Conservation (phyloP, 2,329 filamentous ascomycete species). For the Fusarium armeniacum region DNA sequence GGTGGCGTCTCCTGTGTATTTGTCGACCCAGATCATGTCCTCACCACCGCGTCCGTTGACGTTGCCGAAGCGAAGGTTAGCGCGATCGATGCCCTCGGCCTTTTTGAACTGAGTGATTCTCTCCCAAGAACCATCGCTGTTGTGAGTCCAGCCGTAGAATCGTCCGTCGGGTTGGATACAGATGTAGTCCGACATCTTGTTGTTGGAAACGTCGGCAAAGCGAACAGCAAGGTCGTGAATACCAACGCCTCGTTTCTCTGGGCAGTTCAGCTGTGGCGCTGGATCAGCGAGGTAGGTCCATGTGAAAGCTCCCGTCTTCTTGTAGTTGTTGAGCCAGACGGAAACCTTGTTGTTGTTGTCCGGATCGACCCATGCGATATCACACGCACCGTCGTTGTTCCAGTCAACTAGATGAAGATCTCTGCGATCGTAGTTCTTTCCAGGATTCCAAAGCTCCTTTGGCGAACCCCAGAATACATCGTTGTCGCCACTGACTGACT, state of each 20-base stretch:
- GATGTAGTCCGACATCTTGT: conserved; percentile 16
- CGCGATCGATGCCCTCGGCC: conserved; percentile 17
- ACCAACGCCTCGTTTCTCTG: conserved; percentile 5
- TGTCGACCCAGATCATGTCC: conserved; percentile 33
- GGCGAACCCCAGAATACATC: neutral
- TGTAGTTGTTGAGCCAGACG: conserved; percentile 22
- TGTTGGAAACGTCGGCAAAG: conserved; percentile 51
- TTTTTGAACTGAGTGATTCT: conserved; percentile 20
- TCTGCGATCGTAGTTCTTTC: conserved; percentile 2
- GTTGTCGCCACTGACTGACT: neutral
- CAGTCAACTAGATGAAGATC: conserved; percentile 24
- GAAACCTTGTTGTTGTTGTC: conserved; percentile 15
- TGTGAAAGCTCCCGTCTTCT: neutral
- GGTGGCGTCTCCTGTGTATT: conserved; percentile 23
- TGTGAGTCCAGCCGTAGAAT: conserved; percentile 18
- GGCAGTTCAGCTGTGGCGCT: conserved; percentile 4
- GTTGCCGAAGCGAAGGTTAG: conserved; percentile 26
- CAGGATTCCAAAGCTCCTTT: conserved; percentile 6
- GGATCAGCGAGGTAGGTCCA: conserved; percentile 7
- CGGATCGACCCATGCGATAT: conserved; percentile 14
- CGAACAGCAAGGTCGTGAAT: conserved; percentile 4
- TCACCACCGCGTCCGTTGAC: conserved; percentile 19
- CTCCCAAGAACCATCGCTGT: conserved; percentile 10
- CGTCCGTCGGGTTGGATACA: conserved; percentile 19
- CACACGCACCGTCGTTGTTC: conserved; percentile 19